Conservation (phyloP, 345 rosid species). For the Sisymbrium irio region DNA sequence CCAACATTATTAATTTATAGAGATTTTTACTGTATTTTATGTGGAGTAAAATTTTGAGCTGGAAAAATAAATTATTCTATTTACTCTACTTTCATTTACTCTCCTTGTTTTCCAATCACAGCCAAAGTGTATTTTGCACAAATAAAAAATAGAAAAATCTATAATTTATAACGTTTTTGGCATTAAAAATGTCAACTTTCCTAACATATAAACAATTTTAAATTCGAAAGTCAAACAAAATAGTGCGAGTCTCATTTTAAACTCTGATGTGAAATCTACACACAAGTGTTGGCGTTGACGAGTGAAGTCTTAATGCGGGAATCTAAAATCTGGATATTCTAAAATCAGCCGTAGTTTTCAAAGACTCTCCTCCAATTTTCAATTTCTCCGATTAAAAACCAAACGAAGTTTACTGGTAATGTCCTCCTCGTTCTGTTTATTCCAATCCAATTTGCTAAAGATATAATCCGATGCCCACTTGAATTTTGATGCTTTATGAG, state of each 20-base stretch:
- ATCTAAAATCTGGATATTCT: conserved; percentile 24
- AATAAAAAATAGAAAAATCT: no score
- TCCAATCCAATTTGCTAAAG: not conserved
- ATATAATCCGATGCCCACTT: not conserved
- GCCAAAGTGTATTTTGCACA: no score
- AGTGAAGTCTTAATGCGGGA: not conserved
- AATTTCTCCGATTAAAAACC: no score
- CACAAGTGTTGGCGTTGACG: not conserved
- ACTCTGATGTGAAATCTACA: not conserved
- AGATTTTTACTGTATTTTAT: no score
- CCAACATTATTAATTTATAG: no score
- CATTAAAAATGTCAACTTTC: not conserved
- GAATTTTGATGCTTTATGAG: not conserved
- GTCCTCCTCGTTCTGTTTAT: not conserved
- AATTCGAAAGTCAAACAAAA: not conserved
- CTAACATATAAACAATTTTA: not conserved
- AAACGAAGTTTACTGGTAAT: conserved; percentile 1
- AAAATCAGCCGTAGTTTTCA: not conserved
- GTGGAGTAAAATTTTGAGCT: no score
- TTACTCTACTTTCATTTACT: no score
- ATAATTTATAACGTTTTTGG: no score
- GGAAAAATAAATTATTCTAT: no score
- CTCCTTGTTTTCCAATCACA: no score
- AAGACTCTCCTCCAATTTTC: not conserved
- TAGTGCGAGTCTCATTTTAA: not conserved